These are phyloP conservation scores for Pyrus betulifolia DNA, from an alignment of 306 rosid species.

Conservation along the genomic window DNA sequence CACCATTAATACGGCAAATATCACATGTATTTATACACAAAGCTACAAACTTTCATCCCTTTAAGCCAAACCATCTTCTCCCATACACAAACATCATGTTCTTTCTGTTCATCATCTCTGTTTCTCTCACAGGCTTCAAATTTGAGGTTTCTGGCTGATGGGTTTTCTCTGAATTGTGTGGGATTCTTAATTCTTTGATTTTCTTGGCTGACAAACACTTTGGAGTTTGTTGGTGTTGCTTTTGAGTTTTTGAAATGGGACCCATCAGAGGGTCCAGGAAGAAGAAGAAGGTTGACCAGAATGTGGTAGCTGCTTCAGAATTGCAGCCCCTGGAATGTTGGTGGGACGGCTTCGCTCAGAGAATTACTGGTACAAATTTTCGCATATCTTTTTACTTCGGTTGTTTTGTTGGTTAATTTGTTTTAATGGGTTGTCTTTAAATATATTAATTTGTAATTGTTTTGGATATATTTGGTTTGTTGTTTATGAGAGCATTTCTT, in stretches of 20 bases:
- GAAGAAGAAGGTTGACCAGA: slow-evolving; percentile 63
- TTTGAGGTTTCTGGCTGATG: slow-evolving; percentile 27
- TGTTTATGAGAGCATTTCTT: slow-evolving; percentile 18
- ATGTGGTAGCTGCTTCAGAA: slow-evolving; percentile 46
- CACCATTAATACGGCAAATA: neutral
- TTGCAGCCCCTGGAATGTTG: slow-evolving; percentile 53
- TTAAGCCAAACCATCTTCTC: slow-evolving; percentile 3
- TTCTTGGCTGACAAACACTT: slow-evolving; percentile 4
- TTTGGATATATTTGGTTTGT: slow-evolving; percentile 4
- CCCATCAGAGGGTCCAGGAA: slow-evolving; percentile 77
- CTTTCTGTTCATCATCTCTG: slow-evolving; percentile 16
- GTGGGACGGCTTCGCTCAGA: slow-evolving; percentile 74
- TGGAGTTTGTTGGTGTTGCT: neutral
- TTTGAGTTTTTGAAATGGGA: slow-evolving; percentile 50
- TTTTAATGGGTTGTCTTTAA: neutral
- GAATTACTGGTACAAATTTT: slow-evolving; percentile 53
- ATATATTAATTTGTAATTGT: slow-evolving; percentile 22
- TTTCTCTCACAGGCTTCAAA: slow-evolving; percentile 28
- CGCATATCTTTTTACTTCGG: neutral
- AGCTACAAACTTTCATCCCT: slow-evolving; percentile 5
- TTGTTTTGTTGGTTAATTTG: neutral
- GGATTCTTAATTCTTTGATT: slow-evolving; percentile 25
- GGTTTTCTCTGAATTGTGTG: slow-evolving; percentile 25
- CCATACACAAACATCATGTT: slow-evolving; percentile 5
- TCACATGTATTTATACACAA: neutral